Evolutionary conservation across 768 basidiomycete genomes (phyloP).

Genomic region (Mycena rebaudengoi): DNA sequence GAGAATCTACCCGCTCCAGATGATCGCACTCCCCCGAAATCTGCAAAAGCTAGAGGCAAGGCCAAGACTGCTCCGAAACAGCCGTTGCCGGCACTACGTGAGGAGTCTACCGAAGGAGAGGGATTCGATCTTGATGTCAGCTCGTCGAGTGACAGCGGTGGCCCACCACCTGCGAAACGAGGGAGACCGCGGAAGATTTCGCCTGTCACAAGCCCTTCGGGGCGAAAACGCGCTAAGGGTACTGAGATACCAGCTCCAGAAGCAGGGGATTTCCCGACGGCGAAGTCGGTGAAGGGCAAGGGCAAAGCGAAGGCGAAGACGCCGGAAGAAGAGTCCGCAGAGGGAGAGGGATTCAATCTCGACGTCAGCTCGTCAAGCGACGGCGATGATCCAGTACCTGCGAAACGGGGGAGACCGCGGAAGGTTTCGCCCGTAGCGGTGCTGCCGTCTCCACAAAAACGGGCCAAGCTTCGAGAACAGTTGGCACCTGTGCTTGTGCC

Average conservation of each 20-base stretch:
- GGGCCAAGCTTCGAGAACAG: no score
- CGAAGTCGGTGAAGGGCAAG: no score
- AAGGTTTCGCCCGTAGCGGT: no score
- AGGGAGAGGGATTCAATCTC: conserved; percentile 15
- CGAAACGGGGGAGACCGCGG: no score
- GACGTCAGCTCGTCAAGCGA: conserved; percentile 11
- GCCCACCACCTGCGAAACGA: conserved; percentile 34
- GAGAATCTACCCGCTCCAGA: conserved; percentile 11
- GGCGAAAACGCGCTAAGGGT: conserved; percentile 16
- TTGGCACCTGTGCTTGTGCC: no score
- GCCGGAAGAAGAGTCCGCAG: not conserved
- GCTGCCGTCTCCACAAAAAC: conserved; percentile 6
- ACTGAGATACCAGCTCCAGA: not conserved
- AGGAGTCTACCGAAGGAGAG: conserved; percentile 32
- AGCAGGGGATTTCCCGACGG: no score
- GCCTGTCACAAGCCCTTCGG: not conserved
- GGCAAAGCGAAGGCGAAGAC: no score
- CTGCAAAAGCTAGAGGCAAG: conserved; percentile 19
- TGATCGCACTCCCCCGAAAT: not conserved
- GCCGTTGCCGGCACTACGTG: no score
- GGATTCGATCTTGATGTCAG: conserved; percentile 33
- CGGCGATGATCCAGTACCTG: conserved; percentile 1
- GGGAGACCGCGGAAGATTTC: conserved; percentile 30
- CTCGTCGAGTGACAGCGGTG: conserved; percentile 24
- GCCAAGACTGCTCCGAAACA: not conserved